Percentiles rank a stretch among this genome's conserved stretches.
phyloP scores from a whole-genome alignment of 257 asterid species.

The Mentha longifolia region DNA sequence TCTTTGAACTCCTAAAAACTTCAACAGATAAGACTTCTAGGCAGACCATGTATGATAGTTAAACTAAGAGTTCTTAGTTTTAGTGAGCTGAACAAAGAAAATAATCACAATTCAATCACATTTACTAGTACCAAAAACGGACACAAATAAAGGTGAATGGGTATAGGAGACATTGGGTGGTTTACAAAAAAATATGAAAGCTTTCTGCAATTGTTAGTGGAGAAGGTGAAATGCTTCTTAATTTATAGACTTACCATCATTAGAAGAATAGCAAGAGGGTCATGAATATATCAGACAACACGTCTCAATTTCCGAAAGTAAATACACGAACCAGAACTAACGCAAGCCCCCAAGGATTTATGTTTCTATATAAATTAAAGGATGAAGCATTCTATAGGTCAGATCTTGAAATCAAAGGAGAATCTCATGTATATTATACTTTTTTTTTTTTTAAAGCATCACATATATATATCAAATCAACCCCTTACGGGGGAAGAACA shows the following conservation, averaged over 20 bases:
- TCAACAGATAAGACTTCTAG: background rate
- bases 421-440: background rate
- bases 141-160: background rate
- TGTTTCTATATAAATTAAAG: too few species aligned
- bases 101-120: background rate
- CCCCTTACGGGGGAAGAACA: too few species aligned
- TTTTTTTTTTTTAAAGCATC: too few species aligned
- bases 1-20: background rate
- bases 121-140: background rate
- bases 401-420: background rate
- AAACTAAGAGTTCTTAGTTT: background rate
- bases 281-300: background rate
- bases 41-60: background rate
- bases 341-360: background rate
- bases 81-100: background rate
- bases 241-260: background rate
- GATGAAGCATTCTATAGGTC: too few species aligned
- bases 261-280: background rate
- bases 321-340: background rate
- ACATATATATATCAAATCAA: too few species aligned
- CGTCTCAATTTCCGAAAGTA: background rate
- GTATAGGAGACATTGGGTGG: too few species aligned
- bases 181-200: background rate
- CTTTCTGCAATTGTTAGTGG: constrained; percentile 2
- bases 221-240: background rate